phyloP scores from a whole-genome alignment of 352 stramenopile genomes.

The Globisporangium ultimum region DNA sequence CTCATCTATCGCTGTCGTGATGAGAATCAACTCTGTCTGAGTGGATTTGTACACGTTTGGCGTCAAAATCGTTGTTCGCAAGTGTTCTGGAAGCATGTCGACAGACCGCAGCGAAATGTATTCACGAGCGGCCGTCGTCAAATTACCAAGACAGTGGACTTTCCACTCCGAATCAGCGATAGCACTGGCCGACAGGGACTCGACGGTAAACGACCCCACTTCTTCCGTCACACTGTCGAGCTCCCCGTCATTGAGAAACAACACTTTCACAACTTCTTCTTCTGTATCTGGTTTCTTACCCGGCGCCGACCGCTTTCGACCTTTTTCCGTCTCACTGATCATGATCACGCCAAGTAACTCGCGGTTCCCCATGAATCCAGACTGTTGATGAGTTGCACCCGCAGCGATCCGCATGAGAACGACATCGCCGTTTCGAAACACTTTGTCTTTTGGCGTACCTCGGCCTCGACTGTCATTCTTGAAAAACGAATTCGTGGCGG shows the following conservation, averaged over 20 bases:
- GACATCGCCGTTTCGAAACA: conserved; percentile 80
- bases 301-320: conserved; percentile 34
- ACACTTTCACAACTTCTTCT: conserved; percentile 63
- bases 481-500: conserved; percentile 16
- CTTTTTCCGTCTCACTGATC: conserved; percentile 72
- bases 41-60: conserved; percentile 79
- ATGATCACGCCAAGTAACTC: conserved; percentile 75
- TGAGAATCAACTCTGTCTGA: conserved; percentile 66
- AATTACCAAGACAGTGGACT: conserved; percentile 67
- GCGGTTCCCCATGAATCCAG: conserved; percentile 38
- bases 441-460: conserved; percentile 51
- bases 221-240: conserved; percentile 64
- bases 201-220: conserved; percentile 56
- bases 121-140: conserved; percentile 77
- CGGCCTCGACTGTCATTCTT: conserved; percentile 14
- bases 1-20: conserved; percentile 60
- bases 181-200: conserved; percentile 56
- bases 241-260: conserved; percentile 82
- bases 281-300: conserved; percentile 39
- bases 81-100: conserved; percentile 78
- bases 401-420: conserved; percentile 45
- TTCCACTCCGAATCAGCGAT: conserved; percentile 78
- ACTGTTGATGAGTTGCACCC: conserved; percentile 21
- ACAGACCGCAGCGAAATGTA: conserved; percentile 82
- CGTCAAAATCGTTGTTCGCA: conserved; percentile 75